Evolutionary conservation across 2,329 filamentous ascomycete genomes (phyloP).

Genomic region (Aplosporella prunicola): DNA sequence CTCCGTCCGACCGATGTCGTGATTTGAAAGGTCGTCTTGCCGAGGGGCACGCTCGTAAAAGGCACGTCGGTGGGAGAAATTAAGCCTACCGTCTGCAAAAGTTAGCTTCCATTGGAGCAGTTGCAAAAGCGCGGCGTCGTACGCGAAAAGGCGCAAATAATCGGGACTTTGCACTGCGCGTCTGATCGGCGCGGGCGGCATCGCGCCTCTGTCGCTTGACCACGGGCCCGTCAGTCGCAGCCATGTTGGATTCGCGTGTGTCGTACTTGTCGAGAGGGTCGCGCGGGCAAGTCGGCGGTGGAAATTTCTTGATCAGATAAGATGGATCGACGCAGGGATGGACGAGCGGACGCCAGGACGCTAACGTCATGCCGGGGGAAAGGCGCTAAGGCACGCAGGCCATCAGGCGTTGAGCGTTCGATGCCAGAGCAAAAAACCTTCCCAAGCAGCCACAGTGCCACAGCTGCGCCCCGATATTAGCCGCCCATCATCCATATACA

Average conservation of each 20-base stretch:
- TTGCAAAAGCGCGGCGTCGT: slow-evolving; percentile 29
- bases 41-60: slow-evolving; percentile 79
- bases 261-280: too few relatives aligned
- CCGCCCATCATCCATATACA: too few relatives aligned
- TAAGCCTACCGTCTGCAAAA: slow-evolving; percentile 70
- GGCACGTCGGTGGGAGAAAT: slow-evolving; percentile 86
- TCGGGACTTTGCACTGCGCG: slow-evolving; percentile 45
- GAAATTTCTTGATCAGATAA: slow-evolving; percentile 11
- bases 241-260: slow-evolving; percentile 2
- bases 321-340: not conserved
- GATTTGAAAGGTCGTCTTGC: slow-evolving; percentile 93
- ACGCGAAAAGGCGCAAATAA: slow-evolving; percentile 93
- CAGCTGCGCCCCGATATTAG: too few relatives aligned
- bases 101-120: slow-evolving; percentile 2
- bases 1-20: slow-evolving; percentile 87
- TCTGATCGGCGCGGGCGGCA: slow-evolving; percentile 14
- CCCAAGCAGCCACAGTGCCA: too few relatives aligned
- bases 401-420: too few relatives aligned
- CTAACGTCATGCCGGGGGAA: slow-evolving; percentile 6
- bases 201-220: slow-evolving; percentile 67
- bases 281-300: too few relatives aligned
- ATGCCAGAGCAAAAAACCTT: not conserved
- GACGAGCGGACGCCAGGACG: not conserved
- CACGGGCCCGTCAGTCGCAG: slow-evolving; percentile 39
- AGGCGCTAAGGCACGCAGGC: slow-evolving; percentile 7